These are phyloP conservation scores for Hawksworthiomyces lignivorus DNA, from an alignment of 2,329 filamentous ascomycete genomes.

Conservation along the genomic window DNA sequence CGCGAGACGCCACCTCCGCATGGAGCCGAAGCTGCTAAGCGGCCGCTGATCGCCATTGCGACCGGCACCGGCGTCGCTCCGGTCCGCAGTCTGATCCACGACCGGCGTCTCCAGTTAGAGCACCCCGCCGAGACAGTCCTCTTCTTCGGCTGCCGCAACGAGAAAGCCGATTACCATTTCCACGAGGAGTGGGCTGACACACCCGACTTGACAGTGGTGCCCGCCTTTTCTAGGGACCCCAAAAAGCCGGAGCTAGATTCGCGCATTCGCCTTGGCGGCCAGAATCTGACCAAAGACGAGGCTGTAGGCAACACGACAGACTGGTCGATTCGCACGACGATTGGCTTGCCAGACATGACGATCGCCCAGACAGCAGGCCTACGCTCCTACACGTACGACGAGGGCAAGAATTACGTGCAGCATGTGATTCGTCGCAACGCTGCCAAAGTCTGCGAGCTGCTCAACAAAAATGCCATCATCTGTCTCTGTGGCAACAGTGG, in stretches of 20 bases:
- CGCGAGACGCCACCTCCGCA: constrained; percentile 37
- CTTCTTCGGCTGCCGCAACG: constrained; percentile 79
- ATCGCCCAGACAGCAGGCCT: background rate
- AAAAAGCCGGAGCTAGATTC: constrained; percentile 1
- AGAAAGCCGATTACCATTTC: constrained; percentile 73
- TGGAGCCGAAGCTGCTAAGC: constrained; percentile 30
- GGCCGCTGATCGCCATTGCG: constrained; percentile 68
- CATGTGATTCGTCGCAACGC: constrained; percentile 41
- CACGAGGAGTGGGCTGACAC: constrained; percentile 58
- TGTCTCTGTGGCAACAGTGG: constrained; percentile 50
- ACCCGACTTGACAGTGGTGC: constrained; percentile 25
- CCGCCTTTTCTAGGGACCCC: constrained; percentile 43
- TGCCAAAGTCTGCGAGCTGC: constrained; percentile 25
- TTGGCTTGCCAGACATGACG: background rate
- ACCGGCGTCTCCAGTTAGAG: constrained; percentile 54
- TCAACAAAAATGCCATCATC: constrained; percentile 37
- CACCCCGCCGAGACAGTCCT: constrained; percentile 41
- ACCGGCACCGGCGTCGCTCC: constrained; percentile 85
- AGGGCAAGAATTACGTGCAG: constrained; percentile 48
- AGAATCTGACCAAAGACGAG: background rate
- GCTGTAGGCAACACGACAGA: background rate
- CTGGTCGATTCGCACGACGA: background rate
- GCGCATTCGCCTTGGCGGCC: too few relatives aligned
- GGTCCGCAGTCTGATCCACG: constrained; percentile 70
- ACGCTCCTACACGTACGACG: constrained; percentile 9